Base-by-base conservation (phyloP, 176 grass and related monocot genomes). In the Carex littledalei region DNA sequence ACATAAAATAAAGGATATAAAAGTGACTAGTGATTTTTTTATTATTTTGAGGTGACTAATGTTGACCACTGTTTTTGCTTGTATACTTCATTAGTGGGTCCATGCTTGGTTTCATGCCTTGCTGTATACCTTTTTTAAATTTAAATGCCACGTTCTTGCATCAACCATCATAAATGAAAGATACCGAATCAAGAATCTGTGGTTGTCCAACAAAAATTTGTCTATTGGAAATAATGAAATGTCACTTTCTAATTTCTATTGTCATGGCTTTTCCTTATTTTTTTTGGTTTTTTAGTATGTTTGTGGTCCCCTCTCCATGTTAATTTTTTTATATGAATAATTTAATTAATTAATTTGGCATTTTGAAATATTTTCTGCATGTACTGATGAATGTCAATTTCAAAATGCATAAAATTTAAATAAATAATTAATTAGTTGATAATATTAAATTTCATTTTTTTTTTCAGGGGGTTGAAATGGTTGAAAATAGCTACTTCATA, bases 401-500 rank as follows among this genome's bases (percentile, higher is more conserved):
- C 7, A 7, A 47, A 47, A 47, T 47, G 8, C 43, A 47, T 0
- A 50, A 29, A 9, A 47, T 47, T 47, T 9, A 8, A 47, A 9
- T 47, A 10, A 47, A 9, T 47, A 47, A 47, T 47, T 9, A 47
- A 9, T 41, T 6, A 41, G 34, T 67, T 29, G 34, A 17, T 74
- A 74, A 50, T 4, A 47, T 52, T 13, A 13, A 74, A 2, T 22
- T 45, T 17, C 2, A 68, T 39, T 29, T 14, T 4, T 34, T 34
- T 34, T 49, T 72, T 12, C 86, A 98, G 95, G 89, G 95, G 1
- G 79, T 98, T 0, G 91, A 98, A 82, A 81, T 88, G 0, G 91
- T 94, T 56, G 91, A 94, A 67, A 98, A 94, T 31, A 90, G 88
- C 88, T 94, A 98, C 84, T 98, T 98, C 86, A 89, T 94, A 86